phyloP scores from a whole-genome alignment of 2,329 filamentous ascomycete species.

The Pestalotiopsis sp. region DNA sequence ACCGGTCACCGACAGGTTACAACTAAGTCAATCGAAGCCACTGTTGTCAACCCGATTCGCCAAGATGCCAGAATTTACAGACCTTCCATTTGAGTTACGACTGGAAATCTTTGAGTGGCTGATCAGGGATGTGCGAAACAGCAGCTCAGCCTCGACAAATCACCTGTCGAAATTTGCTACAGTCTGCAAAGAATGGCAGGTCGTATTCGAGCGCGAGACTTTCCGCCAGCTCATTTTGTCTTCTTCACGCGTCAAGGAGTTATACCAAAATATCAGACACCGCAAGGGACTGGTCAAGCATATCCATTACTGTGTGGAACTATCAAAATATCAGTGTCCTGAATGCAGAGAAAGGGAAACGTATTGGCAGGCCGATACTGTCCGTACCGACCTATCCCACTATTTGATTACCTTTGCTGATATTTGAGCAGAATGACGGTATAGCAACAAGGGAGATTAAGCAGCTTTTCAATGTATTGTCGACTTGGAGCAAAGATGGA shows the following conservation, averaged over 20 bases:
- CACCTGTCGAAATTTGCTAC: background rate
- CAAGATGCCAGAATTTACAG: background rate
- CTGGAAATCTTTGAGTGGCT: background rate
- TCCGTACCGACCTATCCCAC: background rate
- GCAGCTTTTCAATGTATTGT: background rate
- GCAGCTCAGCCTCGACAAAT: background rate
- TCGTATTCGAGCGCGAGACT: background rate
- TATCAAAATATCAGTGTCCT: background rate
- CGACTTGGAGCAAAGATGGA: background rate
- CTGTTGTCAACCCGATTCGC: background rate
- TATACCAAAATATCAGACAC: constrained; percentile 1
- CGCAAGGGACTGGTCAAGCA: background rate
- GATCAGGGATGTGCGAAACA: background rate
- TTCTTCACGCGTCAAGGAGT: background rate
- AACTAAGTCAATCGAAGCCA: too few species aligned
- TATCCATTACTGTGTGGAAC: background rate
- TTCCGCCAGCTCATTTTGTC: background rate
- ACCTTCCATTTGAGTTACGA: constrained; percentile 1
- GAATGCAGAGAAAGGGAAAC: background rate
- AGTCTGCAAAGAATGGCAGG: background rate
- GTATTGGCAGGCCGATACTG: background rate
- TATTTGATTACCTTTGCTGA: background rate
- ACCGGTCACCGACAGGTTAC: too few species aligned
- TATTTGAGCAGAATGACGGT: background rate
- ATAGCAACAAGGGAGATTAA: background rate